phyloP scores from a whole-genome alignment of 306 rosid genomes.

The Trifolium subterraneum region DNA sequence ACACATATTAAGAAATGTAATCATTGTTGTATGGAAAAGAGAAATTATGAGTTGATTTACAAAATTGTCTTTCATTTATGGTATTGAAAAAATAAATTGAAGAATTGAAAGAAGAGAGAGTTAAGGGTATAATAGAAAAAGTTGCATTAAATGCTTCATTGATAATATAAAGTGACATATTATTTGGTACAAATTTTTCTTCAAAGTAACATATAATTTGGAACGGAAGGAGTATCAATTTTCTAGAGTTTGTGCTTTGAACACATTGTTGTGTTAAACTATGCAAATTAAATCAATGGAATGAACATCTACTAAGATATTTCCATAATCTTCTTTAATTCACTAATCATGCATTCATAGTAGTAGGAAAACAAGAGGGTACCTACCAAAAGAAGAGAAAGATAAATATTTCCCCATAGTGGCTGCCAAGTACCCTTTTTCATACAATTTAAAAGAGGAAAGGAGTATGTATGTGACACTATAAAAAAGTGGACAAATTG shows the following conservation, averaged over 20 bases:
- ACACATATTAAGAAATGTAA: no score
- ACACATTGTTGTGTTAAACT: slow-evolving; percentile 36
- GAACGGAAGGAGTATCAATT: no score
- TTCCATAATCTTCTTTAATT: slow-evolving; percentile 44
- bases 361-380: slow-evolving; percentile 42
- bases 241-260: slow-evolving; percentile 11
- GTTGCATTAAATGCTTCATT: no score
- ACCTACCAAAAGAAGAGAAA: slow-evolving; percentile 67
- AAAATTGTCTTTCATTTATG: no score
- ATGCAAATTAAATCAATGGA: slow-evolving; percentile 39
- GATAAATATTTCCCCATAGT: slow-evolving; percentile 36
- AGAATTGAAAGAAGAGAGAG: no score
- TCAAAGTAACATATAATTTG: no score
- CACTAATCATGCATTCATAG: slow-evolving; percentile 58
- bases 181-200: no score
- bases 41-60: no score
- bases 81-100: no score
- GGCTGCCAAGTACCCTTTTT: slow-evolving; percentile 43
- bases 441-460: slow-evolving; percentile 26
- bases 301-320: slow-evolving; percentile 39
- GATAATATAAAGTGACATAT: no score
- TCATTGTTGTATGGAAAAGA: no score
- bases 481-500: slow-evolving; percentile 38
- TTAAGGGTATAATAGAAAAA: no score
- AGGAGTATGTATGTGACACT: slow-evolving; percentile 1